Base-by-base conservation (phyloP, 2,329 filamentous ascomycete genomes). In the Dryadomyces quercus-mongolicae region DNA sequence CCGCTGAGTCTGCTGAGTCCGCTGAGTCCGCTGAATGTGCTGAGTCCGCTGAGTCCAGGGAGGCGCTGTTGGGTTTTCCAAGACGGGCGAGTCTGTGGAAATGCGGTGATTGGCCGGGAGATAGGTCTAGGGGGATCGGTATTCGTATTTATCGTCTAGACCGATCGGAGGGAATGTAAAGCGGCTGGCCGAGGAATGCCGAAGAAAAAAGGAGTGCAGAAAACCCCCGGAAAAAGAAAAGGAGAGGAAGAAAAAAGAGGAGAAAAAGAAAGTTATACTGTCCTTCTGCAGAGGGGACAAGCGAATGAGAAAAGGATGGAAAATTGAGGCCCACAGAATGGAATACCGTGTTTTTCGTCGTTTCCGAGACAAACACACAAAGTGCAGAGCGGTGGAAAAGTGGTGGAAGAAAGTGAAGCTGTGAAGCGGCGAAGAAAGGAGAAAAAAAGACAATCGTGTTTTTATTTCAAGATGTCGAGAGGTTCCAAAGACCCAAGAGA, bases 61-160 rank as follows among this genome's bases (percentile, higher is more conserved):
- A 58, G 56, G 57, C 21, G 48, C 52, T 38, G 56, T 49, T n/a
- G n/a, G n/a, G n/a, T n/a, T 25, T 43, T 44, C 44, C n/a, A 49
- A 45, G 31, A 49, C 52, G n/a, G n/a, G n/a, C n/a, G n/a, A n/a
- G 54, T 53, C 48, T 50, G 56, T 53, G 55, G 15, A 55, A 52
- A 22, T 10, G 53, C 18, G 42, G 51, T 40, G 48, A 55, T 54
- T 51, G 51, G 53, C 48, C 49, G 52, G 40, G 48, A 15, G 38
- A 49, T 34, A 20, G 21, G 38, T 10, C n/a, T 18, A 1, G 15
- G 12, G 12, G 8, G 46, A 36, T 31, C 25, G 25, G 25, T 31
- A 31, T 31, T 31, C 25, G 25, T 31, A 31, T 31, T 31, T 31
- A 31, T 31, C 25, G 25, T 31, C 25, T 31, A 31, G 25, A 31